Percentiles rank a stretch among this genome's conserved stretches.
phyloP scores from a whole-genome alignment of 176 grass and related monocot genomes.

The Oryza rufipogon region DNA sequence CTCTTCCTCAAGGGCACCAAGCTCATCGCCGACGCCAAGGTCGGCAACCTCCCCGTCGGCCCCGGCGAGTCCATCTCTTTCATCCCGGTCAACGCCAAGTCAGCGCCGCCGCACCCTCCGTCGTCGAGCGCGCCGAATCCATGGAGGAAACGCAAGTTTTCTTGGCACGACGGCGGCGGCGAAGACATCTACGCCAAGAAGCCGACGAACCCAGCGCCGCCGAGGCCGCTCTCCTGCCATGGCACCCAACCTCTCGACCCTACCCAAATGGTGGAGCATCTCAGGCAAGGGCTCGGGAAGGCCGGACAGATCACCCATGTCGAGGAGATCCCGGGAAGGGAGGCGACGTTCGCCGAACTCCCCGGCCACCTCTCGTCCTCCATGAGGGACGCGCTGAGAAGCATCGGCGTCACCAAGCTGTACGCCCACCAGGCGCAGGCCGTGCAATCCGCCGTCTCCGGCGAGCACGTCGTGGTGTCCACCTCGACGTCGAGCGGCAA shows the following conservation, averaged over 20 bases:
- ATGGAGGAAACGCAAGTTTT: background rate
- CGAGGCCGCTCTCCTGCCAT: slow-evolving; percentile 56
- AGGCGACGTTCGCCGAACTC: slow-evolving; percentile 43
- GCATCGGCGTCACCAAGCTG: slow-evolving; percentile 53
- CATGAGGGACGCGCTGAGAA: slow-evolving; percentile 43
- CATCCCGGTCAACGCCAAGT: too few species aligned
- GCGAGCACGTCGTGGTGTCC: slow-evolving; percentile 59
- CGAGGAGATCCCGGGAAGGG: slow-evolving; percentile 48
- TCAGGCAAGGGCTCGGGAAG: slow-evolving; percentile 51
- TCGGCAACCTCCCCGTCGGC: too few species aligned
- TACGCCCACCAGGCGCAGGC: slow-evolving; percentile 60
- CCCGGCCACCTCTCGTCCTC: slow-evolving; percentile 34
- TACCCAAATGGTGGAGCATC: slow-evolving; percentile 64
- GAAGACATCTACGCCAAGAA: slow-evolving; percentile 22
- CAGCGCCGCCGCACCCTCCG: background rate
- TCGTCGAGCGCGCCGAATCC: too few species aligned
- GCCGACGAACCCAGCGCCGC: slow-evolving; percentile 1
- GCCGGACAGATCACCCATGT: slow-evolving; percentile 60
- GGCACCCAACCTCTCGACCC: slow-evolving; percentile 41
- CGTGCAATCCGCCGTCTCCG: slow-evolving; percentile 40
- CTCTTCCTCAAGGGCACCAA: too few species aligned
- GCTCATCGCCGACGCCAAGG: too few species aligned
- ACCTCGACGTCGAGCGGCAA: slow-evolving; percentile 84
- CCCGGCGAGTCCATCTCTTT: too few species aligned
- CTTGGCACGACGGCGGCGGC: background rate